Evolutionary conservation across 495 filamentous ascomycete species (phyloP), one percentile per base, ranked within the genome.

Genomic region (Tirmania nivea): DNA sequence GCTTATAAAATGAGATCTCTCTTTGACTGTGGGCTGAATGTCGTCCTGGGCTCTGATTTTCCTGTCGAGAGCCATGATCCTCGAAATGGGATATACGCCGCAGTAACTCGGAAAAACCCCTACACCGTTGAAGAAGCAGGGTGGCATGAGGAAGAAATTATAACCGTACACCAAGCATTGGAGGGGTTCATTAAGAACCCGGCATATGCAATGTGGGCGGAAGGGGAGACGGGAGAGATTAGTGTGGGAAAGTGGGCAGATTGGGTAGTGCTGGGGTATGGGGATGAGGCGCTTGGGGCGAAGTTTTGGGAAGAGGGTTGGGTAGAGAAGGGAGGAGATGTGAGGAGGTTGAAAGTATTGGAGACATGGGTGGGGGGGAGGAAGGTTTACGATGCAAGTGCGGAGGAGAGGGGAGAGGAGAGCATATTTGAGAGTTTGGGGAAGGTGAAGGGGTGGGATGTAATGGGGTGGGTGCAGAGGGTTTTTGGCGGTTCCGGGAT

Each of bases 281-380:
- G 68, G 58, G 53, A 75, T 63, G 53, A 64, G 56, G 50, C 34
- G 5, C 25, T 35, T 35, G 52, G 37, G 2, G 14, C 39, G 49
- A 47, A 7, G 37, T 39, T 25, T 20, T 49, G 69, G 36, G 66
- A 65, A 52, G 52, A 55, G 35, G 49, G 66, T 34, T 62, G 66
- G 10, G 25, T 31, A 31, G 25, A 31, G 25, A 31, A 31, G 25
- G 42, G 69, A 48, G 72, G 77, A 58, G 66, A 63, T 17, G 54
- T 79, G 55, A 70, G 71, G 49, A 61, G 59, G 8, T 55, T 78
- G 42, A 68, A 57, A 48, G 77, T 81, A 0, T 65, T 60, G 55
- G 78, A 81, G 68, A 81, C 78, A 4, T 82, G 78, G 78, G 73
- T 81, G 51, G 76, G 60, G 1, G 78, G 78, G 1, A 64, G 55